These are phyloP conservation scores for Cladosporium halotolerans DNA, from an alignment of 2,329 filamentous ascomycete species.

Conservation along the genomic window DNA sequence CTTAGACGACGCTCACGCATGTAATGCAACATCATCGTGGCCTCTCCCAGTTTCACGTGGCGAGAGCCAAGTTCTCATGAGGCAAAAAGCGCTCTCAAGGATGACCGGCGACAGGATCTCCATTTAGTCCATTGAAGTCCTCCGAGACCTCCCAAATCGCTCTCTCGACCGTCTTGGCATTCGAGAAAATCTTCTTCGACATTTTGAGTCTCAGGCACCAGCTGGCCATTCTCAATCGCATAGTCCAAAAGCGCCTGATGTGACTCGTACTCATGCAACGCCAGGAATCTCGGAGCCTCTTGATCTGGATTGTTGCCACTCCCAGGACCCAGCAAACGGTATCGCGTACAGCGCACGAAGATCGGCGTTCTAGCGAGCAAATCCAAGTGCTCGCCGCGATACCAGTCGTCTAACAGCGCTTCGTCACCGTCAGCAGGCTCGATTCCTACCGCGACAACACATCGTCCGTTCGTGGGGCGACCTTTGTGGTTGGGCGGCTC, in stretches of 20 bases:
- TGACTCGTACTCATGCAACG: constrained; percentile 15
- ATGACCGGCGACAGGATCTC: too few relatives aligned
- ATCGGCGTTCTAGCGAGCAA: constrained; percentile 12
- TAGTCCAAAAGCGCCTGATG: constrained; percentile 14
- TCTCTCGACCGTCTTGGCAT: constrained; percentile 11
- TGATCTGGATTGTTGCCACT: constrained; percentile 1
- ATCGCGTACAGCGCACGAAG: constrained; percentile 13
- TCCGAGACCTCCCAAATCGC: constrained; percentile 14
- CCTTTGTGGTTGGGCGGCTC: constrained; percentile 6
- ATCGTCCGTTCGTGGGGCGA: constrained; percentile 4
- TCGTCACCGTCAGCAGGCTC: constrained; percentile 14
- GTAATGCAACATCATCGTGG: too few relatives aligned
- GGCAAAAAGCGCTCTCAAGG: too few relatives aligned
- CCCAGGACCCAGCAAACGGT: constrained; percentile 6
- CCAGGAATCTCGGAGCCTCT: constrained; percentile 10
- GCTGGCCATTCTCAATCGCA: constrained; percentile 13
- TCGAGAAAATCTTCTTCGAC: constrained; percentile 10
- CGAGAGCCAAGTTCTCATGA: too few relatives aligned
- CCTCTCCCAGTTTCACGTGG: too few relatives aligned
- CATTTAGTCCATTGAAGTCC: not conserved
- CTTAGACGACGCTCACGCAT: too few relatives aligned
- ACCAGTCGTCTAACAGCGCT: constrained; percentile 14
- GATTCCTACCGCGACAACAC: constrained; percentile 13
- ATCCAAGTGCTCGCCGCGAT: constrained; percentile 13
- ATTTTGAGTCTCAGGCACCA: constrained; percentile 13